Base-by-base conservation (phyloP, 257 asterid species). In the Ajuga chamaepitys region DNA sequence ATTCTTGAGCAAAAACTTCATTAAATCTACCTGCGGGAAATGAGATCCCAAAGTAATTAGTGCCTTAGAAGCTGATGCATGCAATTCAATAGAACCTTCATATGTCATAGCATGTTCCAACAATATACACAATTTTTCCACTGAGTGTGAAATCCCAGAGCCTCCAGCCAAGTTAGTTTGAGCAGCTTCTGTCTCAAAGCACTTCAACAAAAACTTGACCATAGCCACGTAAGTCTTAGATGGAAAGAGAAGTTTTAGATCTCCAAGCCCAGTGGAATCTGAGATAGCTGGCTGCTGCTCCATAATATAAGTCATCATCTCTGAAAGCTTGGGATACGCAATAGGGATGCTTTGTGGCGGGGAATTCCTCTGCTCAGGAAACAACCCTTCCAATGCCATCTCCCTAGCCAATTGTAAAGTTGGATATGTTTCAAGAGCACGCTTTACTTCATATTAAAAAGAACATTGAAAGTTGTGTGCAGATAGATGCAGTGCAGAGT, bases 71-170 rank as follows among this genome's bases (percentile, higher is more conserved):
- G 97, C 92, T 73, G 88, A 83, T 52, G 95, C 86, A 65, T 87
- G 97, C 89, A 94, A 81, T 85, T 88, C 95, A 37, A 83, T 84
- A 64, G 99, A 94, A 69, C 96, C 99, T 73, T 90, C 94, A 42
- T 83, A 74, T 42, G 77, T 79, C 97, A 94, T 87, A 55, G 95
- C 95, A 82, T 85, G 81, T 75, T 94, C 99, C 55, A 94, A 76
- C 65, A 94, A 83, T 64, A 82, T 67, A 68, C 94, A 88, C 41
- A 94, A 74, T 66, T 75, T 77, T 74, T 85, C 91, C 57, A 81
- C 91, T 45, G 88, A 79, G 42, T 54, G 75, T 40, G 67, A 51
- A 71, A 78, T 70, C 24, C 70, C 88, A 55, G 95, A 68, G 65
- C 73, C 84, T 71, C 76, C 80, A 4, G 71, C 34, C 69, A 73